Evolutionary conservation across 352 stramenopile genomes (phyloP).

Genomic region (Phytophthora boehmeriae): DNA sequence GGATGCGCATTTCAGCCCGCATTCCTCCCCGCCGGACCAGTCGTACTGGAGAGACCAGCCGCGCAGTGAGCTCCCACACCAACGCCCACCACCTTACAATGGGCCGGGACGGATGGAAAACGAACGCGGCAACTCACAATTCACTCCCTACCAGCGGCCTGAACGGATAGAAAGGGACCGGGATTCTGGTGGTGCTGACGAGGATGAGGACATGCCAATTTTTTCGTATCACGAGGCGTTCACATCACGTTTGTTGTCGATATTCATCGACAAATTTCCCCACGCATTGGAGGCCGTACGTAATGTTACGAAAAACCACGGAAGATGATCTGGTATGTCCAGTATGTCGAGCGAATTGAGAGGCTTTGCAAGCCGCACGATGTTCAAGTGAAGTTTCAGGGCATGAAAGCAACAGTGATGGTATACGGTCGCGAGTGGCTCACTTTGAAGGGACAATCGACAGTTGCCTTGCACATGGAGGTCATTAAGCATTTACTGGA

Average conservation of each 20-base stretch:
- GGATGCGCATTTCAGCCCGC: conserved; percentile 30
- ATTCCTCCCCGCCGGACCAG: conserved; percentile 17
- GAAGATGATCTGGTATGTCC: conserved; percentile 76
- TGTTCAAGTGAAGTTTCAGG: conserved; percentile 49
- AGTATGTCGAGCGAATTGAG: conserved; percentile 63
- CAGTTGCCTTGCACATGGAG: conserved; percentile 45
- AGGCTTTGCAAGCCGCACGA: conserved; percentile 37
- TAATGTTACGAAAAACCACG: conserved; percentile 75
- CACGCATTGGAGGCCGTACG: conserved; percentile 49
- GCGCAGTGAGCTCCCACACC: conserved; percentile 9
- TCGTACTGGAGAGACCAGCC: conserved; percentile 19
- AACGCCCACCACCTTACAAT: conserved; percentile 5
- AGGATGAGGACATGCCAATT: conserved; percentile 33
- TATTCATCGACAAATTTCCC: conserved; percentile 65
- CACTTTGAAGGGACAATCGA: conserved; percentile 44
- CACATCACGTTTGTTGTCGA: conserved; percentile 48
- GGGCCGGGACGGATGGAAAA: conserved; percentile 5
- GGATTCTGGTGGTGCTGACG: conserved; percentile 5
- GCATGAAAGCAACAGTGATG: conserved; percentile 43
- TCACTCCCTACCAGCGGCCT: too few species aligned
- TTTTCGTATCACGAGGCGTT: conserved; percentile 67
- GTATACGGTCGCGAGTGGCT: conserved; percentile 62
- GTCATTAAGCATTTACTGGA: conserved; percentile 53
- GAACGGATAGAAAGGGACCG: neutral
- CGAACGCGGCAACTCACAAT: too few species aligned